Base-by-base conservation (phyloP, 139 green algal genomes). In the Spirogloea muscicola region DNA sequence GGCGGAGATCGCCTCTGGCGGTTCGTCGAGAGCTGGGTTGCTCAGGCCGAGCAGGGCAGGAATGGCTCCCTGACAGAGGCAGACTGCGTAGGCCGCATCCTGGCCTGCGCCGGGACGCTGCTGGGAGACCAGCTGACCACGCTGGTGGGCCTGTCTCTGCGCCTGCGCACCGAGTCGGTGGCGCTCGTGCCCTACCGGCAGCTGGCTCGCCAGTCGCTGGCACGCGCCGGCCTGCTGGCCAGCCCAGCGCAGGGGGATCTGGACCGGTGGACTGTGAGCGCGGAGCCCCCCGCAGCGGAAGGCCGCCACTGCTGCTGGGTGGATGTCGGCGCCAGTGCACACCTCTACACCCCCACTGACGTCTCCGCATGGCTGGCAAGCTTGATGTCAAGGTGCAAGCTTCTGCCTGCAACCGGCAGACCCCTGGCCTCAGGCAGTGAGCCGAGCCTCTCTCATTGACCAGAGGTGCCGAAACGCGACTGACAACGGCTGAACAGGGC, bases 301-400 rank as follows among this genome's bases (percentile, higher is more conserved):
- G 71, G 71, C n/a, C n/a, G n/a, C 3, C 27, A 43, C 43, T 79
- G 71, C 71, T 79, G 71, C 41, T 79, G 71, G 71, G 42, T 79
- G 43, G 71, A 79, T 36, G 42, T 78, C 18, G 33, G 21, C 7
- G n/a, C n/a, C n/a, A n/a, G n/a, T n/a, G n/a, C n/a, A n/a, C n/a
- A n/a, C n/a, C n/a, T n/a, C n/a, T n/a, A n/a, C n/a, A n/a, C n/a
- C n/a, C n/a, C n/a, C n/a, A n/a, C n/a, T n/a, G n/a, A n/a, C n/a
- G n/a, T n/a, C n/a, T n/a, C n/a, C n/a, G n/a, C n/a, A n/a, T n/a
- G n/a, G n/a, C n/a, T n/a, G n/a, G n/a, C n/a, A n/a, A n/a, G n/a
- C n/a, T n/a, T n/a, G n/a, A n/a, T n/a, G n/a, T n/a, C n/a, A n/a
- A n/a, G n/a, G n/a, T n/a, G n/a, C n/a, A n/a, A n/a, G n/a, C n/a